Conservation (phyloP, 2,329 filamentous ascomycete genomes). For the Fusarium subtropicale region DNA sequence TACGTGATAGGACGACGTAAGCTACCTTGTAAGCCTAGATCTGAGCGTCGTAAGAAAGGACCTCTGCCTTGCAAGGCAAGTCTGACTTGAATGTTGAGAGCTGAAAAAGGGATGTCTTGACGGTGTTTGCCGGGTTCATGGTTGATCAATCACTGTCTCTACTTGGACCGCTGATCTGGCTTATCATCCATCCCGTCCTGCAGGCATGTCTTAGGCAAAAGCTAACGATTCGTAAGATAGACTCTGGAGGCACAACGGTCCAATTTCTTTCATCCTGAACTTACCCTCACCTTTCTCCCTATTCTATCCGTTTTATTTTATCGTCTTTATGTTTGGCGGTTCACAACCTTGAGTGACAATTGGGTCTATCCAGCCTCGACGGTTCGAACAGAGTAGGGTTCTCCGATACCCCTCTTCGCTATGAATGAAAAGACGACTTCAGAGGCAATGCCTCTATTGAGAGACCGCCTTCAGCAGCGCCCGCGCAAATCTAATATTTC, state of each 20-base stretch:
- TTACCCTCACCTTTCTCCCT: not conserved
- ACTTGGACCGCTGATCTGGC: constrained; percentile 9
- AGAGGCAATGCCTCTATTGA: constrained; percentile 33
- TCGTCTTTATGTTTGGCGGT: not conserved
- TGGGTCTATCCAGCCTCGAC: not conserved
- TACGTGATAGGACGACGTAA: constrained; percentile 35
- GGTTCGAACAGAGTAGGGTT: not conserved
- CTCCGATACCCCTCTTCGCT: not conserved
- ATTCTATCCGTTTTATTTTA: not conserved
- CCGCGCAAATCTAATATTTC: constrained; percentile 14
- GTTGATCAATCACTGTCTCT: constrained; percentile 2
- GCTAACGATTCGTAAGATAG: constrained; percentile 21
- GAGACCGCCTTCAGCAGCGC: constrained; percentile 11
- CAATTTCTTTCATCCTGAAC: not conserved
- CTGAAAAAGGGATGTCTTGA: constrained; percentile 15
- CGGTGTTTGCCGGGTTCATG: not conserved
- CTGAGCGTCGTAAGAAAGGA: not conserved
- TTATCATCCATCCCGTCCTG: constrained; percentile 31
- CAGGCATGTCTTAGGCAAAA: constrained; percentile 31
- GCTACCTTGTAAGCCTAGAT: constrained; percentile 13
- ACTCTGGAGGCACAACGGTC: constrained; percentile 3
- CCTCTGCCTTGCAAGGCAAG: not conserved
- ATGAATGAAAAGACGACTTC: constrained; percentile 37
- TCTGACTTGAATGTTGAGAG: not conserved
- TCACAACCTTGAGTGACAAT: not conserved